Conservation (phyloP, 345 rosid genomes). For the Boechera retrofracta region DNA sequence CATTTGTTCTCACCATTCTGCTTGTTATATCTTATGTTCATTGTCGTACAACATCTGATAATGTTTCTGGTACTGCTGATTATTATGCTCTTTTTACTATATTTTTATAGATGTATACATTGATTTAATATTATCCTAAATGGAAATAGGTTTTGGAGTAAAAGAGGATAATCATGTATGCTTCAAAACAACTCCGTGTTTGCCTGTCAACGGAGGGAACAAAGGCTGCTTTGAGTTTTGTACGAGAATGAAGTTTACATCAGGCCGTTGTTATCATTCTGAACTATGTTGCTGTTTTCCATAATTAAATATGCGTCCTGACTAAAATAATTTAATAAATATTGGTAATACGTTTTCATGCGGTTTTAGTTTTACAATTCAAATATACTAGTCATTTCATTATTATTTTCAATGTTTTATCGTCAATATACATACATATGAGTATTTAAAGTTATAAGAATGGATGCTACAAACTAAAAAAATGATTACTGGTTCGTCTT, state of each 20-base stretch:
- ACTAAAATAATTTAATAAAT: too few species aligned
- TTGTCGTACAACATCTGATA: background rate
- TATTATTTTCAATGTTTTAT: too few species aligned
- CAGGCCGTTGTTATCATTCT: background rate
- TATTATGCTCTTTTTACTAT: background rate
- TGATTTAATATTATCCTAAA: background rate
- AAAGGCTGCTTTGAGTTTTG: background rate
- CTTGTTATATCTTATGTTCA: background rate
- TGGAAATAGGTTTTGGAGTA: background rate
- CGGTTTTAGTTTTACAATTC: too few species aligned
- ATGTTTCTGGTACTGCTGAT: background rate
- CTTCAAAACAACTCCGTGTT: background rate
- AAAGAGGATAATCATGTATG: background rate
- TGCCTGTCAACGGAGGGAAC: background rate
- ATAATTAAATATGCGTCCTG: too few species aligned
- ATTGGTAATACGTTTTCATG: too few species aligned
- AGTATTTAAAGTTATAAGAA: too few species aligned
- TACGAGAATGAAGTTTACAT: background rate
- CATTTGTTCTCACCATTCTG: slow-evolving; percentile 12
- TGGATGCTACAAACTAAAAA: too few species aligned
- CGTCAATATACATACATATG: too few species aligned
- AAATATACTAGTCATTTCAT: too few species aligned
- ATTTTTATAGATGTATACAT: background rate
- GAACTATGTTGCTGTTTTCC: background rate
- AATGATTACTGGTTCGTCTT: too few species aligned